These are phyloP conservation scores for Cyclocybe aegerita DNA, from an alignment of 768 basidiomycete species.

Conservation along the genomic window DNA sequence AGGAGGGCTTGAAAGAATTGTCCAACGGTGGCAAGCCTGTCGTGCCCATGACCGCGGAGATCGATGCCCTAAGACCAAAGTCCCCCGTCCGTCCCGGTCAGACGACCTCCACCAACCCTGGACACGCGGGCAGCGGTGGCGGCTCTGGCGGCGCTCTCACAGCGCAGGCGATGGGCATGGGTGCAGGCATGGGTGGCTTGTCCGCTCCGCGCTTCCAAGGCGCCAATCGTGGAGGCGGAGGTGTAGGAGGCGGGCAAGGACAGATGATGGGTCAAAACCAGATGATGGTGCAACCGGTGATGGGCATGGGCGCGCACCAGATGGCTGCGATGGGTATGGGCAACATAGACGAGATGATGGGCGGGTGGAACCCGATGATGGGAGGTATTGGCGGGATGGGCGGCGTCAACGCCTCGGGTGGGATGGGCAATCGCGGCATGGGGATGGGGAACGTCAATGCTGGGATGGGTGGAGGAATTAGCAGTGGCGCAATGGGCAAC, in stretches of 20 bases:
- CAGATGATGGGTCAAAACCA: constrained; percentile 21
- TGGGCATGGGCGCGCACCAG: constrained; percentile 17
- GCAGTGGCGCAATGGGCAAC: neutral
- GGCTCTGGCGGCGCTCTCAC: constrained; percentile 1
- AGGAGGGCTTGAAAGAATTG: constrained; percentile 55
- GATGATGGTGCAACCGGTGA: constrained; percentile 38
- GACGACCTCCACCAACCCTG: neutral
- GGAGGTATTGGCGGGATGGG: constrained; percentile 28
- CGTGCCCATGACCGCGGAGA: constrained; percentile 26
- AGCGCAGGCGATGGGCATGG: constrained; percentile 2
- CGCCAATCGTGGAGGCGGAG: constrained; percentile 1
- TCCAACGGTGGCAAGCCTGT: constrained; percentile 30
- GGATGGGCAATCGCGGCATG: constrained; percentile 1
- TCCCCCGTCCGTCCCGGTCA: constrained; percentile 19
- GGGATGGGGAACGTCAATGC: constrained; percentile 7
- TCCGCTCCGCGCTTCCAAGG: neutral
- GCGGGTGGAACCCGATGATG: constrained; percentile 35
- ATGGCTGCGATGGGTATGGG: constrained; percentile 33
- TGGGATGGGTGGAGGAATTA: neutral
- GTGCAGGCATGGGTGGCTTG: neutral
- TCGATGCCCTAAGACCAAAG: constrained; percentile 24
- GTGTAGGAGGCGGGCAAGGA: constrained; percentile 4
- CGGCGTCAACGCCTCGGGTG: constrained; percentile 3
- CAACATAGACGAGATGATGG: constrained; percentile 35
- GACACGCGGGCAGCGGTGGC: constrained; percentile 6